Evolutionary conservation across 352 stramenopile genomes (phyloP).

Genomic region (Phytophthora agathidicida): DNA sequence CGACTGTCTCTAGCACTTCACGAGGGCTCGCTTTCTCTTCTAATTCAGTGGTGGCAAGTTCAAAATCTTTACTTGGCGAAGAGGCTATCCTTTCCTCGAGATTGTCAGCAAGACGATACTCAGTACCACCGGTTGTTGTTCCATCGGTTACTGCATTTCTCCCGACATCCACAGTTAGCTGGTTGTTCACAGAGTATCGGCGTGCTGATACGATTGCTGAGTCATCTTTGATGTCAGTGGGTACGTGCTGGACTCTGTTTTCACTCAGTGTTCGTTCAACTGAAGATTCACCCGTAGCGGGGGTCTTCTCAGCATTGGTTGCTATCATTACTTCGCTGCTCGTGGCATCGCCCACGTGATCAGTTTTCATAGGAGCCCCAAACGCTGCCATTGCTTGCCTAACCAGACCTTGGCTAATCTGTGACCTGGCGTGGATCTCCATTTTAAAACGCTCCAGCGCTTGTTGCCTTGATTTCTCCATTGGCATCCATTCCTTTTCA

Average conservation of each 20-base stretch:
- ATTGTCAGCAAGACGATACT: constrained; percentile 2
- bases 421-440: constrained; percentile 36
- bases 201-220: constrained; percentile 6
- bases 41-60: background rate
- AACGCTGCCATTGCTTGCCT: constrained; percentile 52
- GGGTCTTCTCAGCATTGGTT: background rate
- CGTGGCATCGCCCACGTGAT: background rate
- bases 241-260: background rate
- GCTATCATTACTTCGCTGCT: background rate
- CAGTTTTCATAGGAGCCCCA: background rate
- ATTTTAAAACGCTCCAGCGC: constrained; percentile 51
- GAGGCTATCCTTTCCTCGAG: background rate
- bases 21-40: background rate
- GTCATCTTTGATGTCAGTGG: background rate
- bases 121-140: background rate
- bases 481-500: constrained; percentile 58
- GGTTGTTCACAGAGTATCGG: constrained; percentile 31
- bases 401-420: constrained; percentile 54
- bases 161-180: constrained; percentile 33
- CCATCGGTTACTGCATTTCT: background rate
- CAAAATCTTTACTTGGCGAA: background rate
- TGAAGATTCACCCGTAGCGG: background rate
- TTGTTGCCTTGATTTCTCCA: constrained; percentile 55
- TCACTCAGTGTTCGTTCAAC: background rate
- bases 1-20: constrained; percentile 7